phyloP scores from a whole-genome alignment of 768 basidiomycete species.

The Russula olivacea region DNA sequence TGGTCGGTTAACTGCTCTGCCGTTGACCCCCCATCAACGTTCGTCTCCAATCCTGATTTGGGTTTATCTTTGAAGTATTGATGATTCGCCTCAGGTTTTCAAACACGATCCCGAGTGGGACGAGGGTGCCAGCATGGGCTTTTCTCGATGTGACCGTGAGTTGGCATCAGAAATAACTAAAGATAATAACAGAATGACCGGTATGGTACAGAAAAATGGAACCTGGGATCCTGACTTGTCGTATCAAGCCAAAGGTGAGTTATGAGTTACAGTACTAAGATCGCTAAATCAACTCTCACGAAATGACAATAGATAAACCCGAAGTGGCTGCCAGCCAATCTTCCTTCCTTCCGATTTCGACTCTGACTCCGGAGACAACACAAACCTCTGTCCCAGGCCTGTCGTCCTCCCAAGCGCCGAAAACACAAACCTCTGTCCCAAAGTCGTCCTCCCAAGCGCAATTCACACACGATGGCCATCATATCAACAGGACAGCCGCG shows the following conservation, averaged over 20 bases:
- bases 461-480: background rate
- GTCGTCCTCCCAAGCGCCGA: too few relatives aligned
- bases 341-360: too few relatives aligned
- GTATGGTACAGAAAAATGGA: background rate
- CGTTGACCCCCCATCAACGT: conserved; percentile 4
- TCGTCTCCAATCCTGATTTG: background rate
- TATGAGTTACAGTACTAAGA: too few relatives aligned
- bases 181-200: background rate
- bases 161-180: background rate
- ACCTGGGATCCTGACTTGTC: conserved; percentile 7
- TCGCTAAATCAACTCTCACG: background rate
- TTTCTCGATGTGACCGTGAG: conserved; percentile 16
- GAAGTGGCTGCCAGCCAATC: background rate
- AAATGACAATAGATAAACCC: background rate
- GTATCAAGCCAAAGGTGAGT: conserved; percentile 8
- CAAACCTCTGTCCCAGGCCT: conserved; percentile 10
- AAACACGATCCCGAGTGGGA: background rate
- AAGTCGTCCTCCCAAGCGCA: background rate
- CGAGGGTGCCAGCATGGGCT: conserved; percentile 13
- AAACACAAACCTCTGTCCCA: too few relatives aligned
- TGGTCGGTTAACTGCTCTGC: conserved; percentile 2
- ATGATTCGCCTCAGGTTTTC: conserved; percentile 3
- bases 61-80: background rate
- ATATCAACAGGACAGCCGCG: background rate
- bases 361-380: conserved; percentile 1